Conservation (phyloP, 2,329 filamentous ascomycete genomes). For the Hypoxylon sp. region DNA sequence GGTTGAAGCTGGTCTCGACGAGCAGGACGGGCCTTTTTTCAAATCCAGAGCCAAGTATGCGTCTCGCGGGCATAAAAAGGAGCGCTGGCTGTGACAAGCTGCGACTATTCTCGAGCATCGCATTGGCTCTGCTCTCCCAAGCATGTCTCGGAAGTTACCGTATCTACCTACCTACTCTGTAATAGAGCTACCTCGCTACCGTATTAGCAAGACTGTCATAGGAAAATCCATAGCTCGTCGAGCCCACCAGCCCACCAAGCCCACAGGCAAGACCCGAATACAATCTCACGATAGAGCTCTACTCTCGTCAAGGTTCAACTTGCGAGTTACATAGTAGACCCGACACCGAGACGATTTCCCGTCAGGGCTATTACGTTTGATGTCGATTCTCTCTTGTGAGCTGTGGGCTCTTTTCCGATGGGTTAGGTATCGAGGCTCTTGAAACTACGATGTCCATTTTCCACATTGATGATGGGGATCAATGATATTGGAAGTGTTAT, state of each 20-base stretch:
- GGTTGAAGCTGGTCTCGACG: conserved; percentile 37
- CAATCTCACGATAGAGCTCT: conserved; percentile 19
- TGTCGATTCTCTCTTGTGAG: background rate
- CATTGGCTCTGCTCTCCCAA: conserved; percentile 10
- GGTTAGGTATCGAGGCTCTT: background rate
- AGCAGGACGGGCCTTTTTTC: too few species aligned
- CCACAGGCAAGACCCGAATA: conserved; percentile 6
- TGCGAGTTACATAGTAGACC: too few species aligned
- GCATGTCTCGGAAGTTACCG: conserved; percentile 14
- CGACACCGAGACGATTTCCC: conserved; percentile 27
- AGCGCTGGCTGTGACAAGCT: conserved; percentile 25
- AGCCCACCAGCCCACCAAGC: background rate
- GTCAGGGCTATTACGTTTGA: conserved; percentile 27
- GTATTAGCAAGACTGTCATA: conserved; percentile 6
- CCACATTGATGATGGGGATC: too few species aligned
- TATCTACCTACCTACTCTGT: too few species aligned
- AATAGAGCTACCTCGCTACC: too few species aligned
- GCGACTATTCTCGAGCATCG: conserved; percentile 20
- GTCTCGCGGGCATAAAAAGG: conserved; percentile 19
- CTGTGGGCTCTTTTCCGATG: background rate
- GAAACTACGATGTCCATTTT: background rate
- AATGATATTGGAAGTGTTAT: background rate
- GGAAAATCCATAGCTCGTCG: too few species aligned
- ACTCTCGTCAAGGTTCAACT: too few species aligned
- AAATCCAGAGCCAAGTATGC: background rate